Evolutionary conservation across 2,329 filamentous ascomycete species (phyloP).

Genomic region (Tolypocladium paradoxum): DNA sequence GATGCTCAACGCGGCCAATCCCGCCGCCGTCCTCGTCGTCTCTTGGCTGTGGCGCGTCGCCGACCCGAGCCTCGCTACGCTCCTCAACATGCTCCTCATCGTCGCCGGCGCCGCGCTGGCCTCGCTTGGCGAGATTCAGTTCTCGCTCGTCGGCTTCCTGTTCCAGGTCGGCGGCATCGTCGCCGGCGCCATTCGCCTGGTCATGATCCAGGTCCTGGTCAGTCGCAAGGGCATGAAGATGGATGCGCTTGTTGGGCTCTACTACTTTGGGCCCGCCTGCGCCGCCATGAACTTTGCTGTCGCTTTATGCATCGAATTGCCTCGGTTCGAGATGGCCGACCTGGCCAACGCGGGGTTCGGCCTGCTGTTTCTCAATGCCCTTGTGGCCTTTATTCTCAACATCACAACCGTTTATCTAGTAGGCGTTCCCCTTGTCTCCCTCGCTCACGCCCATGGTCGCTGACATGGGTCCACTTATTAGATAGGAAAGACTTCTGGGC

Average conservation of each 20-base stretch:
- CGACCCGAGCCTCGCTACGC: slow-evolving; percentile 30
- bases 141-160: slow-evolving; percentile 53
- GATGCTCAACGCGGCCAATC: slow-evolving; percentile 60
- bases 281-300: slow-evolving; percentile 69
- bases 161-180: slow-evolving; percentile 66
- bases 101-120: slow-evolving; percentile 41
- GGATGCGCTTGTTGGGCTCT: slow-evolving; percentile 79
- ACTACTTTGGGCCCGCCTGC: slow-evolving; percentile 83
- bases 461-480: slow-evolving; percentile 19
- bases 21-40: slow-evolving; percentile 54
- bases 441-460: slow-evolving; percentile 5
- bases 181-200: slow-evolving; percentile 71
- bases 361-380: slow-evolving; percentile 60
- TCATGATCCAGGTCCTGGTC: slow-evolving; percentile 78
- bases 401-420: slow-evolving; percentile 77
- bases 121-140: slow-evolving; percentile 54
- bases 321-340: slow-evolving; percentile 53
- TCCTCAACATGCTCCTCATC: slow-evolving; percentile 40
- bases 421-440: slow-evolving; percentile 25
- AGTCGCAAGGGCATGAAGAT: slow-evolving; percentile 70
- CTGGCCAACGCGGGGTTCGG: slow-evolving; percentile 53
- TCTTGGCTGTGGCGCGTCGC: slow-evolving; percentile 49
- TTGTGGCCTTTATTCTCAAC: slow-evolving; percentile 70
- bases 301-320: slow-evolving; percentile 58
- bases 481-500: slow-evolving; percentile 81